These are phyloP conservation scores for Termitomyces sp. DNA, from an alignment of 768 basidiomycete species.

Conservation along the genomic window DNA sequence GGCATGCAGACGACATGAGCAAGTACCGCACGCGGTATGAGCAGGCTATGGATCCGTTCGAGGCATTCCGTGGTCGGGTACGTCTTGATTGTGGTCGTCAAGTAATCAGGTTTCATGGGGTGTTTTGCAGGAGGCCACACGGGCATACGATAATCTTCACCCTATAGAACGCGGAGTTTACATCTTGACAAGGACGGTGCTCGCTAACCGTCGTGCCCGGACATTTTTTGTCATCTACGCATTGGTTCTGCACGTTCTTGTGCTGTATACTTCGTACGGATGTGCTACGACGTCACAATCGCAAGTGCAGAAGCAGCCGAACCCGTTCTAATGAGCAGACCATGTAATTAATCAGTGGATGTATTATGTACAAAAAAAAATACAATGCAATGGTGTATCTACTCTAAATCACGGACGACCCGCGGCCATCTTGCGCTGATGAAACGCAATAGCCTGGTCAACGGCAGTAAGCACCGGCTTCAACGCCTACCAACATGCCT, in stretches of 20 bases:
- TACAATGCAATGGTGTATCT: not conserved
- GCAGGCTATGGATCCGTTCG: conserved; percentile 97
- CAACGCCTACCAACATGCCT: conserved; percentile 52
- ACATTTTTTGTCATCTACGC: conserved; percentile 90
- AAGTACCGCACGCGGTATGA: conserved; percentile 92
- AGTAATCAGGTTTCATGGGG: not conserved
- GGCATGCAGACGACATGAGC: conserved; percentile 68
- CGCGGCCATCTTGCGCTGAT: conserved; percentile 38
- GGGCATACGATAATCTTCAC: conserved; percentile 89
- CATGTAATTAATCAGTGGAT: conserved; percentile 1
- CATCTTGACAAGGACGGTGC: conserved; percentile 76
- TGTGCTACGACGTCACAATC: conserved; percentile 54
- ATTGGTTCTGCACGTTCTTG: conserved; percentile 71
- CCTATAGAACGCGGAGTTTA: conserved; percentile 89
- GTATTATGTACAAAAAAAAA: not conserved
- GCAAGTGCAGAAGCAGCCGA: conserved; percentile 50
- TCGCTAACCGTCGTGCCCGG: conserved; percentile 88
- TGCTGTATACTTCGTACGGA: conserved; percentile 77
- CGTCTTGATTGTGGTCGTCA: conserved; percentile 26
- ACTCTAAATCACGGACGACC: conserved; percentile 13
- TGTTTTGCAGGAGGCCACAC: conserved; percentile 76
- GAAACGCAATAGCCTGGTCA: conserved; percentile 65
- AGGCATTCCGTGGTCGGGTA: conserved; percentile 93
- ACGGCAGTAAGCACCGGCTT: conserved; percentile 72
- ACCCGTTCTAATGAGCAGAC: conserved; percentile 31